These are phyloP conservation scores for Phytophthora megakarya DNA, from an alignment of 352 stramenopile genomes.

Conservation along the genomic window DNA sequence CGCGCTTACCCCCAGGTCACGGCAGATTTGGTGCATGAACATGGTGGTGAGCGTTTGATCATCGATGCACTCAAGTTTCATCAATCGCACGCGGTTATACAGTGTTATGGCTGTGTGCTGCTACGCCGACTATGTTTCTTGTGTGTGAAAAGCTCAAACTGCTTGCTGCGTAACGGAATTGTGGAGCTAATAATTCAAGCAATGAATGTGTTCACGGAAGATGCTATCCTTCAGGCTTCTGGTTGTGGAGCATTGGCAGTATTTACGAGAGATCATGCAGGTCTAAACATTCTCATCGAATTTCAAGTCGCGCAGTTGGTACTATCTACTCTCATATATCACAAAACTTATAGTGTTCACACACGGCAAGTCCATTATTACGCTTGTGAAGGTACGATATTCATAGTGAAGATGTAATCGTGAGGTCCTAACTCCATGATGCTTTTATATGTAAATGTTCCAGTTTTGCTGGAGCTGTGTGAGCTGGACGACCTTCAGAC, in stretches of 20 bases:
- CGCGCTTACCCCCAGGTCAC: slow-evolving; percentile 71
- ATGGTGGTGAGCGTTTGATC: slow-evolving; percentile 52
- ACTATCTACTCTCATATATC: slow-evolving; percentile 68
- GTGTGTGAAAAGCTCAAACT: slow-evolving; percentile 62
- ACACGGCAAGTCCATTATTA: slow-evolving; percentile 87
- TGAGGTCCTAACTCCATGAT: slow-evolving; percentile 1
- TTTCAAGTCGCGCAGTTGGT: slow-evolving; percentile 64
- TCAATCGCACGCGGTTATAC: slow-evolving; percentile 69
- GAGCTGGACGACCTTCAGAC: slow-evolving; percentile 68
- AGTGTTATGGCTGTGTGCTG: slow-evolving; percentile 83
- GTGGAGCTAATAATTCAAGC: slow-evolving; percentile 55
- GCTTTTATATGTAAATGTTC: not conserved
- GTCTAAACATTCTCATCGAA: slow-evolving; percentile 56
- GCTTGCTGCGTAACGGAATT: slow-evolving; percentile 55
- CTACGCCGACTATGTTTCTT: slow-evolving; percentile 76
- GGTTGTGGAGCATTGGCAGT: slow-evolving; percentile 77
- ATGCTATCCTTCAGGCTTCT: slow-evolving; percentile 81
- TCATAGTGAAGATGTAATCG: not conserved
- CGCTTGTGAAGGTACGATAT: slow-evolving; percentile 63
- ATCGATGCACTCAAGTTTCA: slow-evolving; percentile 65
- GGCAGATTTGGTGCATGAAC: slow-evolving; percentile 57
- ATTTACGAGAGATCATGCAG: slow-evolving; percentile 64
- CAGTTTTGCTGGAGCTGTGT: slow-evolving; percentile 74
- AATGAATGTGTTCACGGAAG: slow-evolving; percentile 72
- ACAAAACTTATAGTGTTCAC: slow-evolving; percentile 85